A percentile compares a stretch with the other conserved stretches of the same genome.
phyloP scores from a whole-genome alignment of 2,329 filamentous ascomycete species.

The Botryotinia calthae region DNA sequence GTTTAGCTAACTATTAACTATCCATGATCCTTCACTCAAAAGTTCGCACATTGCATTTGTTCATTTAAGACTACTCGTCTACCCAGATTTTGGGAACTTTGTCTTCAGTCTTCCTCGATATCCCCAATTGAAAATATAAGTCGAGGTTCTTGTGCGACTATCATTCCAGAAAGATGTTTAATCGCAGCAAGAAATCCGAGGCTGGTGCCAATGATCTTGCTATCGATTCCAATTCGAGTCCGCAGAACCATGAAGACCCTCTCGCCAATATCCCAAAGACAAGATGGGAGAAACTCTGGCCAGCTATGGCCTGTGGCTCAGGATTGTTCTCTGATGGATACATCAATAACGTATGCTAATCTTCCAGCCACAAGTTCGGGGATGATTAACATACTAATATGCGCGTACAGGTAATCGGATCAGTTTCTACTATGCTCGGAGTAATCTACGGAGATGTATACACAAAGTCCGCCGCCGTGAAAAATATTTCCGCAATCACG shows the following conservation, averaged over 20 bases:
- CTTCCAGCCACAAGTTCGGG: neutral
- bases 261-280: conserved; percentile 28
- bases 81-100: neutral
- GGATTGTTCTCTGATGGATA: conserved; percentile 92
- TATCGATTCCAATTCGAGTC: conserved; percentile 15
- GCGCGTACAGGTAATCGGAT: conserved; percentile 67
- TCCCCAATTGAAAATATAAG: neutral
- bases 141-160: neutral
- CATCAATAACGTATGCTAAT: conserved; percentile 68
- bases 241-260: conserved; percentile 23
- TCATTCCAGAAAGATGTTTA: conserved; percentile 21
- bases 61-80: neutral
- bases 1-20: neutral
- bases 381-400: neutral
- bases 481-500: conserved; percentile 76
- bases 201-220: conserved; percentile 14
- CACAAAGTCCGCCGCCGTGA: conserved; percentile 62
- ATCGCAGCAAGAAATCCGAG: conserved; percentile 20
- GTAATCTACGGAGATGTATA: conserved; percentile 70
- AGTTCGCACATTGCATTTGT: neutral
- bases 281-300: conserved; percentile 43
- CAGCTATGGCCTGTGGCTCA: conserved; percentile 80
- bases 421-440: conserved; percentile 74
- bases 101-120: neutral
- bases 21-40: conserved; percentile 1